Evolutionary conservation across 495 filamentous ascomycete species (phyloP).

Genomic region (Margaritispora aquatica): DNA sequence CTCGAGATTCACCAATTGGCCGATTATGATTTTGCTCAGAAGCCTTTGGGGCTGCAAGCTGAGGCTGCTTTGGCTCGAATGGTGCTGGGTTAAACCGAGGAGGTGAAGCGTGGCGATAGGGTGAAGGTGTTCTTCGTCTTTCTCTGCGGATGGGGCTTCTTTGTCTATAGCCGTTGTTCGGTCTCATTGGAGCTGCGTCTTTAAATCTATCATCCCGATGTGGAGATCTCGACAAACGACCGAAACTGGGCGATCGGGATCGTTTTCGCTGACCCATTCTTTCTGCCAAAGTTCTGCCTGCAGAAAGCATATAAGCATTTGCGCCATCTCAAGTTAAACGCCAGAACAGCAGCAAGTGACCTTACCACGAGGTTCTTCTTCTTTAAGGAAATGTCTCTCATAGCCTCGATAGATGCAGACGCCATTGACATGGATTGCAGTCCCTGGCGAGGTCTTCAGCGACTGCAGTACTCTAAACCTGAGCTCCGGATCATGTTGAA

Average conservation of each 20-base stretch:
- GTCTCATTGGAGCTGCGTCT: background rate
- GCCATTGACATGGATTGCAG: conserved; percentile 9
- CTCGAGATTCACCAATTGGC: background rate
- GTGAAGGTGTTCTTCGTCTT: background rate
- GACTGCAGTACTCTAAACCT: conserved; percentile 8
- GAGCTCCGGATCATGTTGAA: conserved; percentile 7
- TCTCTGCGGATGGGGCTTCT: conserved; percentile 5
- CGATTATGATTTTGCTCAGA: background rate
- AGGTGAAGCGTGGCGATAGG: background rate
- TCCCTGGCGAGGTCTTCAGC: conserved; percentile 12
- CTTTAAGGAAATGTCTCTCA: background rate
- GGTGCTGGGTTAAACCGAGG: background rate
- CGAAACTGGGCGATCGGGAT: background rate
- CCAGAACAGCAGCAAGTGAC: background rate
- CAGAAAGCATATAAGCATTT: too few relatives aligned
- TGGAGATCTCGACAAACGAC: conserved; percentile 7
- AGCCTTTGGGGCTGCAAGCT: background rate
- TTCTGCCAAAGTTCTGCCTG: background rate
- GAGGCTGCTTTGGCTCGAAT: background rate
- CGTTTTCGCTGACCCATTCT: background rate
- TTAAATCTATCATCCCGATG: background rate
- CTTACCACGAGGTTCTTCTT: conserved; percentile 2
- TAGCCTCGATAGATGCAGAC: conserved; percentile 15
- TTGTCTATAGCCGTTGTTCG: background rate
- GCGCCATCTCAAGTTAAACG: too few relatives aligned